A percentile compares a stretch with the other conserved stretches of the same genome.
Evolutionary conservation across 495 filamentous ascomycete genomes (phyloP).

Genomic region (Tuber magnatum): DNA sequence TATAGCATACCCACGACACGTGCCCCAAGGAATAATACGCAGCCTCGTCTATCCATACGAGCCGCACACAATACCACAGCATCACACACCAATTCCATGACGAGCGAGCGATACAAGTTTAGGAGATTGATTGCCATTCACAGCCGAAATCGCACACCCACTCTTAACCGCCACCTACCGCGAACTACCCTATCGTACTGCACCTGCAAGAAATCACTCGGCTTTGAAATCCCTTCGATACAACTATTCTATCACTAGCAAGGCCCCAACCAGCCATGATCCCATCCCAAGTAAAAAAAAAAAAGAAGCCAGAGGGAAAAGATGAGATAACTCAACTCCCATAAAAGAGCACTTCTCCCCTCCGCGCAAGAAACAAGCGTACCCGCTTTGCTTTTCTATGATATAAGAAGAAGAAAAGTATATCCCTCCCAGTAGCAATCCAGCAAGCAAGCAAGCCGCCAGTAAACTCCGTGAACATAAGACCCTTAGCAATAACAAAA

Average conservation of each 20-base stretch:
- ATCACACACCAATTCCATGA: not conserved
- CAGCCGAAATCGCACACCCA: no score
- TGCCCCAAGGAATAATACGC: not conserved
- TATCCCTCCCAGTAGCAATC: slow-evolving; percentile 1
- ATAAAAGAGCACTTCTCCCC: not conserved
- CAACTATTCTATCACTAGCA: not conserved
- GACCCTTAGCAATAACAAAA: not conserved
- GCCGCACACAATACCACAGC: not conserved
- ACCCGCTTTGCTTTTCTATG: not conserved
- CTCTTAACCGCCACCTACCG: not conserved
- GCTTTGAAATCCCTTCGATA: no score
- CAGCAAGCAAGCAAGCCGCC: not conserved
- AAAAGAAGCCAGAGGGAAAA: not conserved
- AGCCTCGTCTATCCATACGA: not conserved
- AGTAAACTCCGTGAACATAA: slow-evolving; percentile 1
- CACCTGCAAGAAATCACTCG: not conserved
- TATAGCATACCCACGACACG: not conserved
- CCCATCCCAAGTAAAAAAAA: not conserved
- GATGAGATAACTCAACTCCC: not conserved
- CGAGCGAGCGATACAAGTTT: not conserved
- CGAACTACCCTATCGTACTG: not conserved
- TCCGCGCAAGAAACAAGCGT: not conserved
- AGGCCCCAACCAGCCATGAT: not conserved
- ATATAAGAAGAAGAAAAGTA: not conserved
- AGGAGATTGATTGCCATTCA: no score